A percentile compares a stretch with the other conserved stretches of the same genome.
Evolutionary conservation across 805 yeast species (phyloP).

Genomic region (Saccharomycopsis fibuligera): DNA sequence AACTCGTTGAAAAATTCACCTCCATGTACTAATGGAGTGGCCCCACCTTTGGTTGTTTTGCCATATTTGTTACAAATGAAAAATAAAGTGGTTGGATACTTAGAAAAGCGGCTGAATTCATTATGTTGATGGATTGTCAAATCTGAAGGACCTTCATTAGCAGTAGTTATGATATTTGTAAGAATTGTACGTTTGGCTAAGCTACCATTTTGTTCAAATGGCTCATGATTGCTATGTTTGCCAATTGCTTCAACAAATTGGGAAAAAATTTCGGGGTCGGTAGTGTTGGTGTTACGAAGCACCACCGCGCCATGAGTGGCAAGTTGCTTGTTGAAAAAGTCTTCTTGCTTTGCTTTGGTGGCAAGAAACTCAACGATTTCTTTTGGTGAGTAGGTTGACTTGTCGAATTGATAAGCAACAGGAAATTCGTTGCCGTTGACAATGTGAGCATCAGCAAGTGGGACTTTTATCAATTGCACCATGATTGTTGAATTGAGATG

Average conservation of each 20-base stretch:
- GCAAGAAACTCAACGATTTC: slow-evolving; percentile 17
- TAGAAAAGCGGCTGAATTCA: slow-evolving; percentile 30
- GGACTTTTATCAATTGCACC: neutral
- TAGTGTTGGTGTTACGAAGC: slow-evolving; percentile 24
- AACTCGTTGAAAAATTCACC: slow-evolving; percentile 28
- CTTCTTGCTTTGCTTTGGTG: slow-evolving; percentile 21
- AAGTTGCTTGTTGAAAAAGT: slow-evolving; percentile 25
- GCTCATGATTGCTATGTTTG: slow-evolving; percentile 23
- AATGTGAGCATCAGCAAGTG: slow-evolving; percentile 25
- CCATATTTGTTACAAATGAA: slow-evolving; percentile 25
- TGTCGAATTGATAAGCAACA: slow-evolving; percentile 1
- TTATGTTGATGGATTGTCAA: slow-evolving; percentile 28
- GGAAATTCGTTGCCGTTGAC: slow-evolving; percentile 25
- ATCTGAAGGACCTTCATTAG: slow-evolving; percentile 30
- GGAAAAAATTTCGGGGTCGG: slow-evolving; percentile 25
- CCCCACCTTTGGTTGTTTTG: slow-evolving; percentile 27
- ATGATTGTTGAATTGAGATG: too few relatives aligned
- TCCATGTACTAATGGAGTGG: slow-evolving; percentile 32
- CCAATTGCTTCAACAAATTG: slow-evolving; percentile 25
- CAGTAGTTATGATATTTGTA: slow-evolving; percentile 27
- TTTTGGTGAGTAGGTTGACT: neutral
- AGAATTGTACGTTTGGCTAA: slow-evolving; percentile 27
- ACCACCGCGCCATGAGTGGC: slow-evolving; percentile 30
- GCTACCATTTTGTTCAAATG: slow-evolving; percentile 29
- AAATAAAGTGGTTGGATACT: slow-evolving; percentile 27